Base-by-base conservation (phyloP, 768 basidiomycete species). In the Zangia roseola region DNA sequence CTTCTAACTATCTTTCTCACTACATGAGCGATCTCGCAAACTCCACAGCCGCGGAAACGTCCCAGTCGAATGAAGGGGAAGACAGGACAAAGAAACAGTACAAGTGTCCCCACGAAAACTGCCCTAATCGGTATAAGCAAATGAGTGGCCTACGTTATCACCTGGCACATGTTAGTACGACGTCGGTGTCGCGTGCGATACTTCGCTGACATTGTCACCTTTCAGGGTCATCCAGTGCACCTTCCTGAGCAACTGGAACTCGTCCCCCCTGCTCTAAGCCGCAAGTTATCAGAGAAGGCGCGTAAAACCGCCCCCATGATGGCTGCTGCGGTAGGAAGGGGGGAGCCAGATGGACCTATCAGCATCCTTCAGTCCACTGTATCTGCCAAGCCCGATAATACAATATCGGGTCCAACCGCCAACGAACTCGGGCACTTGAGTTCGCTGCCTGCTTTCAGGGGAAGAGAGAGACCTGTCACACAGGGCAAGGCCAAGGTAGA, bases 311-410 rank as follows among this genome's bases (percentile, higher is more conserved):
- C n/a, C n/a, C n/a, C n/a, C 50, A 91, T 98, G 93, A 97, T 97
- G 94, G 88, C 94, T 21, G 74, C 98, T 64, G 91, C 90, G 12
- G 72, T 99, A 76, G 94, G 89, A 79, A 86, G 86, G 73, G 83
- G 84, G 69, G 86, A 88, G 37, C 84, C 86, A 19, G 84, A 86
- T 47, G 74, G 80, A 4, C 0, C 36, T 2, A 9, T 13, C 14
- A 0, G 17, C 13, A 2, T 31, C 5, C 24, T 24, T 6, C 56
- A 38, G 7, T 8, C 5, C 2, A 59, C 25, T 10, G 49, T 60
- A 2, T 53, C 43, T 13, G 50, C 66, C 40, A 68, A 68, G 57
- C 41, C 43, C 20, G 67, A 68, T 30, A 42, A 19, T 24, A 21
- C 42, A 0, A 31, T 43, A 16, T 10, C 50, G n/a, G 53, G 40